Base-by-base conservation (phyloP, 176 grass and related monocot genomes). In the Bothriochloa decipiens region DNA sequence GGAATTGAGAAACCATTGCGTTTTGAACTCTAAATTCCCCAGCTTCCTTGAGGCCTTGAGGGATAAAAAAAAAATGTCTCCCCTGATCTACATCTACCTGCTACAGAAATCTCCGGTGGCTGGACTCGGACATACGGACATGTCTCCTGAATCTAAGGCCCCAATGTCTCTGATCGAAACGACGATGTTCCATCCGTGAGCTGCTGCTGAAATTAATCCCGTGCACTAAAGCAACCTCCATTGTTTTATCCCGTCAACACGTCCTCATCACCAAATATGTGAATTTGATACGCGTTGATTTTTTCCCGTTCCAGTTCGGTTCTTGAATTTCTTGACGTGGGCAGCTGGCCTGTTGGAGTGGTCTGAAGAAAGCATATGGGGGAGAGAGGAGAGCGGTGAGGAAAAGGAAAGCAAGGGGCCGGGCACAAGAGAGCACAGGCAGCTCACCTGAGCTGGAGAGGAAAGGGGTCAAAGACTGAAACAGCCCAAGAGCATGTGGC, bases 391-490 rank as follows among this genome's bases (percentile, higher is more conserved):
- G 10, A 4, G 10, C 20, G 65, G 45, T 20, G 26, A 76, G 9
- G 50, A 6, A 65, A 86, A 12, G 53, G 50, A 25, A n/a, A 41
- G 15, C 17, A 29, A 10, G 46, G 53, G 42, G 25, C 63, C 7
- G 32, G 16, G 65, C 65, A 16, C 22, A 61, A 61, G 9, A 25
- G 12, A 45, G 68, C 65, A 66, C 8, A 40, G 74, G 84, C 84
- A 90, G 80, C 88, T 73, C 88, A 87, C 58, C 25, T 91, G 89
- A 91, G 89, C 89, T 87, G 85, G 68, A 84, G 68, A 84, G 64
- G 89, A 91, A 87, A 84, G 76, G 42, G 81, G 81, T 87, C 89
- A 91, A 91, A 87, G 80, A 67, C 84, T 63, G 88, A 74, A 86
- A 53, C 85, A 80, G 75, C 85, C 80, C 76, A 75, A 75, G 81